Percentiles rank a stretch among this genome's conserved stretches.
These are phyloP conservation scores for Spiromastix sp. DNA, from an alignment of 2,329 filamentous ascomycete genomes.

Conservation along the genomic window DNA sequence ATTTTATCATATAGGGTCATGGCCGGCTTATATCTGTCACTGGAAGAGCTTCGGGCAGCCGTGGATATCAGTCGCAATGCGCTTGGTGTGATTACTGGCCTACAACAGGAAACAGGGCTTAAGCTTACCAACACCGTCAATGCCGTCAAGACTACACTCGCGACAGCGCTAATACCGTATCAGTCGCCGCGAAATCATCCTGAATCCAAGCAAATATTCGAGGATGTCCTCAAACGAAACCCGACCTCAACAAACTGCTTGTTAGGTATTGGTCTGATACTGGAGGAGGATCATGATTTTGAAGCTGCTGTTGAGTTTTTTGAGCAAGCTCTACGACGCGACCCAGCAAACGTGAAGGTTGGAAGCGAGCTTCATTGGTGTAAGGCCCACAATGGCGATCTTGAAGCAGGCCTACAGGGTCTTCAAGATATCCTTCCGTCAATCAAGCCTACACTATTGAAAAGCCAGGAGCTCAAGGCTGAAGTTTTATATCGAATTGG, in stretches of 20 bases:
- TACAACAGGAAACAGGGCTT: conserved; percentile 58
- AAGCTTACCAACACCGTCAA: conserved; percentile 60
- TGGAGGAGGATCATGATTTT: conserved; percentile 88
- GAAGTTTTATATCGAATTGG: conserved; percentile 82
- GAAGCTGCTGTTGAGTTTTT: conserved; percentile 72
- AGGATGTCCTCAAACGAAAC: conserved; percentile 67
- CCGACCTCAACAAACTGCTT: conserved; percentile 68
- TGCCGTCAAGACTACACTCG: conserved; percentile 65
- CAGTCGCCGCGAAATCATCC: conserved; percentile 82
- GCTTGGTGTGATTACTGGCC: conserved; percentile 47
- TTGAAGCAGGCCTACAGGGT: conserved; percentile 55
- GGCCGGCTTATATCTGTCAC: conserved; percentile 68
- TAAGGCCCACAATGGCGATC: conserved; percentile 70
- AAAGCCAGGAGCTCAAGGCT: conserved; percentile 62
- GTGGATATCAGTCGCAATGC: conserved; percentile 73
- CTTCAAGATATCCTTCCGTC: conserved; percentile 59
- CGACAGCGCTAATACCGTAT: conserved; percentile 79
- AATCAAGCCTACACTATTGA: conserved; percentile 51
- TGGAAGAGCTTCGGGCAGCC: conserved; percentile 76
- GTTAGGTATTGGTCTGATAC: conserved; percentile 81
- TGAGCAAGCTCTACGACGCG: conserved; percentile 60
- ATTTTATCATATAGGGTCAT: conserved; percentile 74
- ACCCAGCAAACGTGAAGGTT: conserved; percentile 65
- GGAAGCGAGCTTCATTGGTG: conserved; percentile 88
- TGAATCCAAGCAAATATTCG: conserved; percentile 79